Percentiles rank a stretch among this genome's conserved stretches.
phyloP scores from a whole-genome alignment of 2,329 filamentous ascomycete genomes.

The Davidsoniella eucalypti region DNA sequence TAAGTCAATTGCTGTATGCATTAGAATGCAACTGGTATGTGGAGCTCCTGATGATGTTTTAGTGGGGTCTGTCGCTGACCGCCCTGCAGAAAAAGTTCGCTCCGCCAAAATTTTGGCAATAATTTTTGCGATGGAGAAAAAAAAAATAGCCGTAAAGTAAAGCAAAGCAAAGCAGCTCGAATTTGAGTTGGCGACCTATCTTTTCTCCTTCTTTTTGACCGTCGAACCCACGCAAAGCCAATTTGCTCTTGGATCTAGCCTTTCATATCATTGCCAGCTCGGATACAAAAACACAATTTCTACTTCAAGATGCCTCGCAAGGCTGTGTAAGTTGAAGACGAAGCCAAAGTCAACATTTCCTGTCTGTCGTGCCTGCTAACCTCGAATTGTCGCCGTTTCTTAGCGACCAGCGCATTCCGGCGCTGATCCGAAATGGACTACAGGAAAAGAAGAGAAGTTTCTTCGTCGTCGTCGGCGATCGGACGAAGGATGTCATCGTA shows the following conservation, averaged over 20 bases:
- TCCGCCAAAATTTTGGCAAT: constrained; percentile 23
- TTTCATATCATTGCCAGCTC: too few relatives aligned
- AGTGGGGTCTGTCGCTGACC: constrained; percentile 16
- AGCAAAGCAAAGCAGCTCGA: constrained; percentile 7
- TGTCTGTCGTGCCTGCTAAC: constrained; percentile 1
- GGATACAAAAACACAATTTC: background rate
- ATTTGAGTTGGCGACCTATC: background rate
- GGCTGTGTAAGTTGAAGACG: constrained; percentile 27
- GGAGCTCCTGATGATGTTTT: background rate
- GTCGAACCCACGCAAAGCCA: too few relatives aligned
- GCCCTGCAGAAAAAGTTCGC: constrained; percentile 24
- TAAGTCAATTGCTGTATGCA: background rate
- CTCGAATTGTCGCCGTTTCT: background rate
- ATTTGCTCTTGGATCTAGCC: too few relatives aligned
- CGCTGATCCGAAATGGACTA: constrained; percentile 79
- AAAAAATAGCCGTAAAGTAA: constrained; percentile 3
- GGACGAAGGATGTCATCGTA: constrained; percentile 91
- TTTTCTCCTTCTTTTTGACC: too few relatives aligned
- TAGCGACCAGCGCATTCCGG: constrained; percentile 77
- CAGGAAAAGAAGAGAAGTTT: constrained; percentile 97
- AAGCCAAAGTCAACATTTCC: background rate
- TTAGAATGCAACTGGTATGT: background rate
- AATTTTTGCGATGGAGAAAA: background rate
- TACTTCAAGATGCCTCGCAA: constrained; percentile 40
- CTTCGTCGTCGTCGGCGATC: constrained; percentile 90